Percentiles rank a stretch among this genome's conserved stretches.
Evolutionary conservation across 768 basidiomycete species (phyloP).

Genomic region (Calocybe indica): DNA sequence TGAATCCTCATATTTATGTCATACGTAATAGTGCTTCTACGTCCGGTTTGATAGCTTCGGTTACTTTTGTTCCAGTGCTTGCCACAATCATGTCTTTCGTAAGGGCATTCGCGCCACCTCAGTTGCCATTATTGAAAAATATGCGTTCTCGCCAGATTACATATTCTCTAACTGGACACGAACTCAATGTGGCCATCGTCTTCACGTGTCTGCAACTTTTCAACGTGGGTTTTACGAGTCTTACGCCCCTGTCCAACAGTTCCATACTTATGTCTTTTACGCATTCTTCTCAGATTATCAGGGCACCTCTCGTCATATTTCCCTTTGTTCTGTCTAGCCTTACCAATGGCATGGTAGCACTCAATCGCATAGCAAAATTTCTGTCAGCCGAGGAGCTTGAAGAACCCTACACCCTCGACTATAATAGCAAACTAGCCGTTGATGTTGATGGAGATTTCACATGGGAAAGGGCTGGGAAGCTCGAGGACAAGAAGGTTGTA

Average conservation of each 20-base stretch:
- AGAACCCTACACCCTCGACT: slow-evolving; percentile 39
- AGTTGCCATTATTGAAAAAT: background rate
- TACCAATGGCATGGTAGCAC: slow-evolving; percentile 44
- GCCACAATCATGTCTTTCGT: slow-evolving; percentile 49
- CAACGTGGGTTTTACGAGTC: slow-evolving; percentile 28
- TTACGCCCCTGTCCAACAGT: background rate
- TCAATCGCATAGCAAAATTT: slow-evolving; percentile 41
- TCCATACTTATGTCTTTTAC: background rate
- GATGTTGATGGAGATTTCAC: slow-evolving; percentile 44
- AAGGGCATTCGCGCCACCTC: slow-evolving; percentile 12
- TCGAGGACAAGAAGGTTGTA: slow-evolving; percentile 5
- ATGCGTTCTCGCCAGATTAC: slow-evolving; percentile 38
- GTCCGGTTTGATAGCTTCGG: slow-evolving; percentile 33
- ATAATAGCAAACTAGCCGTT: slow-evolving; percentile 30
- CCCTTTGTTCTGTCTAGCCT: slow-evolving; percentile 46
- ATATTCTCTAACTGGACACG: slow-evolving; percentile 51
- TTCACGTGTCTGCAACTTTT: slow-evolving; percentile 56
- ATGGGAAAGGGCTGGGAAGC: slow-evolving; percentile 36
- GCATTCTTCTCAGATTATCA: slow-evolving; percentile 38
- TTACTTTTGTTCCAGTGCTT: slow-evolving; percentile 46
- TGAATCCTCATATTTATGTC: slow-evolving; percentile 1
- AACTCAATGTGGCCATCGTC: slow-evolving; percentile 46
- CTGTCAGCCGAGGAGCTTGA: slow-evolving; percentile 50
- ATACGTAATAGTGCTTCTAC: slow-evolving; percentile 23
- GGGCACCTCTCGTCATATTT: slow-evolving; percentile 49